phyloP scores from a whole-genome alignment of 75 land plant species.

The Cunninghamia lanceolata region DNA sequence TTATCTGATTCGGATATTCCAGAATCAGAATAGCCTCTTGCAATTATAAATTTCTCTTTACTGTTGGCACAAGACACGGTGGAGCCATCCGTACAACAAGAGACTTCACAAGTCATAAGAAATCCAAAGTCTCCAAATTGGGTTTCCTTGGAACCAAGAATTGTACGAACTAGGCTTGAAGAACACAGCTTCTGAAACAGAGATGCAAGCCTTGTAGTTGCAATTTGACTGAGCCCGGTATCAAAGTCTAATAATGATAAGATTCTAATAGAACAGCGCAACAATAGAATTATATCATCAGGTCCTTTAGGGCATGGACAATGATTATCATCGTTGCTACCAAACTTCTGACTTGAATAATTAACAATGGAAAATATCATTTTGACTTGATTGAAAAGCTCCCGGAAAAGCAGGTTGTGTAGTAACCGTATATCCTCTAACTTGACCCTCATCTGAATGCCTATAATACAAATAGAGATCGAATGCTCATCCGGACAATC shows the following conservation, averaged over 20 bases:
- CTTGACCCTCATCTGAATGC: background rate
- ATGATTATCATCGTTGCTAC: background rate
- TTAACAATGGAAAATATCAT: background rate
- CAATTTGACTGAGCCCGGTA: background rate
- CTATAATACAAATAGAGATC: background rate
- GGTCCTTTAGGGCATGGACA: background rate
- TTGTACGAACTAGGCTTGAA: background rate
- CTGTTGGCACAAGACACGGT: background rate
- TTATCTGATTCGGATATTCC: background rate
- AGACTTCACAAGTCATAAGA: background rate
- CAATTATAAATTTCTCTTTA: background rate
- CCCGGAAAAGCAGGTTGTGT: background rate
- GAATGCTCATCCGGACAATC: background rate
- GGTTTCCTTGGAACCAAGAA: background rate
- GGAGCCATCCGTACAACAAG: background rate
- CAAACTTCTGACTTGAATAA: background rate
- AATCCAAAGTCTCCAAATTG: background rate
- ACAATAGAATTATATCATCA: background rate
- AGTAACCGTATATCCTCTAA: background rate
- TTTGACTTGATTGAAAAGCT: background rate
- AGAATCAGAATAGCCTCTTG: background rate
- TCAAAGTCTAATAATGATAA: background rate
- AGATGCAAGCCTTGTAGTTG: slow-evolving; percentile 3
- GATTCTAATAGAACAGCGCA: background rate
- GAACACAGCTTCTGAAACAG: slow-evolving; percentile 5